phyloP scores from a whole-genome alignment of 2,329 filamentous ascomycete genomes.

The Monosporascus cannonballus region DNA sequence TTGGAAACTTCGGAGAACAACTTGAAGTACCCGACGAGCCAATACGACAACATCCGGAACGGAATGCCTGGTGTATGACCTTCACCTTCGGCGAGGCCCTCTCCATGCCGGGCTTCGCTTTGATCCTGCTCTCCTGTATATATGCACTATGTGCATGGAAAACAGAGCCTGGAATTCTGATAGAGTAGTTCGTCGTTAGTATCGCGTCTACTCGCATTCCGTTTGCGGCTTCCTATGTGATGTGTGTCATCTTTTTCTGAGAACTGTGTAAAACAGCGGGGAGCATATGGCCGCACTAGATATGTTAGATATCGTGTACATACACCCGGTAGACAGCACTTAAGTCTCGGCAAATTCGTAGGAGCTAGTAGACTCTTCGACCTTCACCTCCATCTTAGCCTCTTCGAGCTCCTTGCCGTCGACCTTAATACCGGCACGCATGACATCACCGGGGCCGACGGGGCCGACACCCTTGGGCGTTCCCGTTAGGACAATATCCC shows the following conservation, averaged over 20 bases:
- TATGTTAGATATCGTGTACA: too few relatives aligned
- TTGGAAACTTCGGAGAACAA: constrained; percentile 47
- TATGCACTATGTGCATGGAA: not conserved
- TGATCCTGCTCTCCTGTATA: not conserved
- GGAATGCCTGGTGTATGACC: constrained; percentile 17
- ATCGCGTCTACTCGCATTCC: too few relatives aligned
- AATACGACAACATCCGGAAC: constrained; percentile 51
- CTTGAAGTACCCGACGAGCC: constrained; percentile 49
- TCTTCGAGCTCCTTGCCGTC: constrained; percentile 78
- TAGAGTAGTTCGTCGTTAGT: too few relatives aligned
- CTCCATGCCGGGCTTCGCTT: too few relatives aligned
- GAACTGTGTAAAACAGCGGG: too few relatives aligned
- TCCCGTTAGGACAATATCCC: constrained; percentile 92
- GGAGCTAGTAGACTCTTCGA: constrained; percentile 70
- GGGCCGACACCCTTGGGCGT: constrained; percentile 93
- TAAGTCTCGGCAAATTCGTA: constrained; percentile 75
- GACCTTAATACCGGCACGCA: constrained; percentile 77
- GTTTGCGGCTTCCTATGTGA: too few relatives aligned
- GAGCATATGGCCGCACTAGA: too few relatives aligned
- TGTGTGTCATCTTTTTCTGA: too few relatives aligned
- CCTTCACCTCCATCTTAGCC: constrained; percentile 74
- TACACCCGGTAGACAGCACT: constrained; percentile 4
- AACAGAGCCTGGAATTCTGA: too few relatives aligned
- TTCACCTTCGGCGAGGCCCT: too few relatives aligned
- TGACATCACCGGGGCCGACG: constrained; percentile 78